Evolutionary conservation across 371 early-diverging fungal species (phyloP).

Genomic region (Rhizopus arrhizus): DNA sequence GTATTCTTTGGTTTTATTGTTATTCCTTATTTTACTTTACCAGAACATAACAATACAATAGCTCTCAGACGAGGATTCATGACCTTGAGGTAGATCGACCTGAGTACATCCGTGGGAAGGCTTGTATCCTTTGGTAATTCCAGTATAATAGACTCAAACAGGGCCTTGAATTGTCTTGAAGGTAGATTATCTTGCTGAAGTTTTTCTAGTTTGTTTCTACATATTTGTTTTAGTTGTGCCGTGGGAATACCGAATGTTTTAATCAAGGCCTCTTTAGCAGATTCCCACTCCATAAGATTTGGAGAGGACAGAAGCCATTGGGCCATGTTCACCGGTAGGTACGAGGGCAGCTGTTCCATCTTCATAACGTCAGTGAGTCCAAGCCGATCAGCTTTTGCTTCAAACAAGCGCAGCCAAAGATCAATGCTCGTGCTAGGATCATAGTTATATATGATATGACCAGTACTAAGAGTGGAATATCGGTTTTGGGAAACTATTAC

Average conservation of each 20-base stretch:
- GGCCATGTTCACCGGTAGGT: no score
- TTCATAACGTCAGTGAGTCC: no score
- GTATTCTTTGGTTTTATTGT: no score
- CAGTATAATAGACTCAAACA: conserved; percentile 12
- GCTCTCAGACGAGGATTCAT: conserved; percentile 9
- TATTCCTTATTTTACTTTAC: background rate
- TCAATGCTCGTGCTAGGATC: no score
- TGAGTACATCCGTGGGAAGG: background rate
- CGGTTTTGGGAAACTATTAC: no score
- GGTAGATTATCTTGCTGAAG: conserved; percentile 4
- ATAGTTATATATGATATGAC: no score
- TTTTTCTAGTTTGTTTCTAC: conserved; percentile 6
- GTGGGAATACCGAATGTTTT: conserved; percentile 11
- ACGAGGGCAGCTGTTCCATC: no score
- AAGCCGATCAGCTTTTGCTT: no score
- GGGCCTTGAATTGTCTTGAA: conserved; percentile 8
- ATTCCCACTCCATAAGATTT: no score
- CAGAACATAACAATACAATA: conserved; percentile 2
- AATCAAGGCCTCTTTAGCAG: conserved; percentile 3
- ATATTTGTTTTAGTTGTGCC: conserved; percentile 3
- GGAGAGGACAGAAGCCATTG: no score
- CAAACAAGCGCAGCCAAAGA: no score
- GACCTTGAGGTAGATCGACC: conserved; percentile 9
- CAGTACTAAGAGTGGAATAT: no score
- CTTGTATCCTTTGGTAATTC: conserved; percentile 1